Evolutionary conservation across 352 stramenopile genomes (phyloP).

Genomic region (Phytophthora tubulina): DNA sequence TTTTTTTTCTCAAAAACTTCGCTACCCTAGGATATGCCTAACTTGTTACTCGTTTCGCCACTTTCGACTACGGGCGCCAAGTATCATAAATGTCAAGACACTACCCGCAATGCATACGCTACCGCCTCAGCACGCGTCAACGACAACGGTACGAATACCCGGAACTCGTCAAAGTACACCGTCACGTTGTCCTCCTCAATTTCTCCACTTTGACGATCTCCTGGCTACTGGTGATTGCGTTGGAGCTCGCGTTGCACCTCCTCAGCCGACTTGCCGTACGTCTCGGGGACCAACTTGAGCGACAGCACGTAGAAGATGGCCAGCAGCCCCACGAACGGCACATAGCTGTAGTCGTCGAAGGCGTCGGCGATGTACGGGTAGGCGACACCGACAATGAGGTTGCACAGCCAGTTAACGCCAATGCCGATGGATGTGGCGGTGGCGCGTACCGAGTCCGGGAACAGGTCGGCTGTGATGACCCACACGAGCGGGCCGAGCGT

Average conservation of each 20-base stretch:
- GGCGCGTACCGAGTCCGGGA: slow-evolving; percentile 22
- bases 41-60: too few species aligned
- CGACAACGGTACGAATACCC: not conserved
- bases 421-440: slow-evolving; percentile 19
- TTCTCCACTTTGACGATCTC: too few species aligned
- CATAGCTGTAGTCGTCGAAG: slow-evolving; percentile 32
- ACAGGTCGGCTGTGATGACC: slow-evolving; percentile 20
- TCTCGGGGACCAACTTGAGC: slow-evolving; percentile 23
- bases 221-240: slow-evolving; percentile 1
- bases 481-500: slow-evolving; percentile 14
- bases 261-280: slow-evolving; percentile 25
- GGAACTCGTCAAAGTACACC: not conserved
- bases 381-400: slow-evolving; percentile 23
- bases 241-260: slow-evolving; percentile 24
- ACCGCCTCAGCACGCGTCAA: not conserved
- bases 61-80: not conserved
- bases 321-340: slow-evolving; percentile 23
- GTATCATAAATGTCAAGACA: not conserved
- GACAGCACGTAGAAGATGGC: slow-evolving; percentile 24
- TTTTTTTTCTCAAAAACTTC: not conserved
- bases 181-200: not conserved
- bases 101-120: slow-evolving; percentile 3
- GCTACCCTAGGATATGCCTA: too few species aligned
- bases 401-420: slow-evolving; percentile 19
- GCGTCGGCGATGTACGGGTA: slow-evolving; percentile 32